A percentile compares a stretch with the other conserved stretches of the same genome.
phyloP scores from a whole-genome alignment of 2,329 filamentous ascomycete genomes.

The Hyphodiscus sp. region DNA sequence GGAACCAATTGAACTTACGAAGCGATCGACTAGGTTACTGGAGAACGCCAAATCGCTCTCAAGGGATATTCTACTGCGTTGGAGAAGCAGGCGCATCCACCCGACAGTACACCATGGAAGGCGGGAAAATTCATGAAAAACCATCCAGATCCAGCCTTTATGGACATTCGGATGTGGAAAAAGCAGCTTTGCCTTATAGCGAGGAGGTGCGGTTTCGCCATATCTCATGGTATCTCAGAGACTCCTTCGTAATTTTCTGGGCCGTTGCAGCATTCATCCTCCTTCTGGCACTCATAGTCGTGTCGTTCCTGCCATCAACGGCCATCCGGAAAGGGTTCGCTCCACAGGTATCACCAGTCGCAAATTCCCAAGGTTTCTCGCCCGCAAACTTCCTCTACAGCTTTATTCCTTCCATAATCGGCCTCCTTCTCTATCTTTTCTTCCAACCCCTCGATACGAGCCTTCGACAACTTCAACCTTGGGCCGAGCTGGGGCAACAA shows the following conservation, averaged over 20 bases:
- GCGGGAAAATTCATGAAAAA: slow-evolving; percentile 41
- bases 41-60: slow-evolving; percentile 56
- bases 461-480: slow-evolving; percentile 61
- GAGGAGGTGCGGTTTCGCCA: slow-evolving; percentile 53
- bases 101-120: slow-evolving; percentile 42
- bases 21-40: slow-evolving; percentile 82
- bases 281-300: slow-evolving; percentile 63
- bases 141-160: slow-evolving; percentile 8
- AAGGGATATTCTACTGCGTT: slow-evolving; percentile 70
- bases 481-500: slow-evolving; percentile 52
- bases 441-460: slow-evolving; percentile 62
- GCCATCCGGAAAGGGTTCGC: slow-evolving; percentile 64
- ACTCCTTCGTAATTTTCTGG: slow-evolving; percentile 59
- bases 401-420: slow-evolving; percentile 64
- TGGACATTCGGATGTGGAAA: slow-evolving; percentile 20
- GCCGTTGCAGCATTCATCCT: slow-evolving; percentile 54
- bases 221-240: slow-evolving; percentile 71
- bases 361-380: slow-evolving; percentile 64
- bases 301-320: slow-evolving; percentile 69
- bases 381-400: slow-evolving; percentile 83
- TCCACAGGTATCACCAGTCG: slow-evolving; percentile 57
- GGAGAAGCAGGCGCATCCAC: slow-evolving; percentile 54
- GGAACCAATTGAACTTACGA: slow-evolving; percentile 45
- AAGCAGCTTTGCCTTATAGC: slow-evolving; percentile 17
- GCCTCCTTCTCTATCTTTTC: slow-evolving; percentile 58